Evolutionary conservation across 345 rosid genomes (phyloP).

Genomic region (Melaleuca quinquenervia): DNA sequence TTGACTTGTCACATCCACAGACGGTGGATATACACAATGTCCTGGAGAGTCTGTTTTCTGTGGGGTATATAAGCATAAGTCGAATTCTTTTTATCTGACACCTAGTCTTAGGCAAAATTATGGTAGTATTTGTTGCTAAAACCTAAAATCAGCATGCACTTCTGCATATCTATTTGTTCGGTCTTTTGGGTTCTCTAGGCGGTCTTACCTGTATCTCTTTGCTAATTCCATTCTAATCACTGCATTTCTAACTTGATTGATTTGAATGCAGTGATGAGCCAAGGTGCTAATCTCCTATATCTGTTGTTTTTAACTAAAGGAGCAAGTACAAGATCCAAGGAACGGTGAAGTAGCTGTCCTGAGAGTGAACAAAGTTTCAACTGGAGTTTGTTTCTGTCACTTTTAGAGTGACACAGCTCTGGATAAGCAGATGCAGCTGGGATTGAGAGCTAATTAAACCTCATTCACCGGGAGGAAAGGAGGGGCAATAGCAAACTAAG

Average conservation of each 20-base stretch:
- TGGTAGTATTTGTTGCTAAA: not conserved
- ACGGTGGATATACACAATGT: conserved; percentile 35
- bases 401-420: not conserved
- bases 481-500: not conserved
- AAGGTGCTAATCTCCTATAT: not conserved
- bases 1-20: conserved; percentile 49
- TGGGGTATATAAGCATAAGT: not conserved
- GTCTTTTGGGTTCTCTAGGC: not conserved
- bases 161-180: not conserved
- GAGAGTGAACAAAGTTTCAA: not conserved
- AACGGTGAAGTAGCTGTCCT: not conserved
- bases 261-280: not conserved
- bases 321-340: not conserved
- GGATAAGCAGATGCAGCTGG: not conserved
- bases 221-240: not conserved
- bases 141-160: not conserved
- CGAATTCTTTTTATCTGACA: not conserved
- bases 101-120: not conserved
- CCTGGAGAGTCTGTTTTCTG: conserved; percentile 25
- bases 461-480: not conserved
- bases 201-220: not conserved
- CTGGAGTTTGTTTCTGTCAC: not conserved
- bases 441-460: not conserved
- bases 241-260: not conserved
- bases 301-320: not conserved